Conservation (phyloP, 352 stramenopile genomes). For the Plasmopara halstedii region DNA sequence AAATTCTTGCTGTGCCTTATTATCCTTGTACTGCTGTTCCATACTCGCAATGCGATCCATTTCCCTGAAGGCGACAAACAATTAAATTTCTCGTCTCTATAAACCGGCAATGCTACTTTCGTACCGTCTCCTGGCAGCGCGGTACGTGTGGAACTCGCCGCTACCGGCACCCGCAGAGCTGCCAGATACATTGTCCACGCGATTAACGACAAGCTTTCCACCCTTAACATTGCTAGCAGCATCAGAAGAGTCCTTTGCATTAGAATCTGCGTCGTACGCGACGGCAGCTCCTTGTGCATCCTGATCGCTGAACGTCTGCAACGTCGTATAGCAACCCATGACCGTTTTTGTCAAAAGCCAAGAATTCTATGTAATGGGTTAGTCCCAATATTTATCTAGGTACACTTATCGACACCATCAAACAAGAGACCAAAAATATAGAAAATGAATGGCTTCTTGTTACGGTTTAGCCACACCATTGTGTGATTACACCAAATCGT, state of each 20-base stretch:
- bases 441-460: too few relatives aligned
- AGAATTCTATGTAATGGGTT: not conserved
- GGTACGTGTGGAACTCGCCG: constrained; percentile 97
- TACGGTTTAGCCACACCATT: too few relatives aligned
- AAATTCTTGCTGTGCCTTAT: constrained; percentile 57
- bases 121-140: constrained; percentile 81
- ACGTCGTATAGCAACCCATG: constrained; percentile 72
- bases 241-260: not conserved
- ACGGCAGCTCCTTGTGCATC: constrained; percentile 66
- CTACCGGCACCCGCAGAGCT: constrained; percentile 90
- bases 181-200: constrained; percentile 93
- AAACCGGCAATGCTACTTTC: not conserved
- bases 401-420: not conserved
- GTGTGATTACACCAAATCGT: too few relatives aligned
- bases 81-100: not conserved
- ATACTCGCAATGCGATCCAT: constrained; percentile 88
- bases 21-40: constrained; percentile 72
- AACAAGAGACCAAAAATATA: too few relatives aligned
- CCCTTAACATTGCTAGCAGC: constrained; percentile 9
- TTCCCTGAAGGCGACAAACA: constrained; percentile 43
- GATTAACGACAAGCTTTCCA: constrained; percentile 46
- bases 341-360: not conserved
- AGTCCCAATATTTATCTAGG: not conserved
- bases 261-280: constrained; percentile 25
- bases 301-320: constrained; percentile 82